Evolutionary conservation across 176 grass and related monocot species (phyloP).

Genomic region (Paspalum notatum): DNA sequence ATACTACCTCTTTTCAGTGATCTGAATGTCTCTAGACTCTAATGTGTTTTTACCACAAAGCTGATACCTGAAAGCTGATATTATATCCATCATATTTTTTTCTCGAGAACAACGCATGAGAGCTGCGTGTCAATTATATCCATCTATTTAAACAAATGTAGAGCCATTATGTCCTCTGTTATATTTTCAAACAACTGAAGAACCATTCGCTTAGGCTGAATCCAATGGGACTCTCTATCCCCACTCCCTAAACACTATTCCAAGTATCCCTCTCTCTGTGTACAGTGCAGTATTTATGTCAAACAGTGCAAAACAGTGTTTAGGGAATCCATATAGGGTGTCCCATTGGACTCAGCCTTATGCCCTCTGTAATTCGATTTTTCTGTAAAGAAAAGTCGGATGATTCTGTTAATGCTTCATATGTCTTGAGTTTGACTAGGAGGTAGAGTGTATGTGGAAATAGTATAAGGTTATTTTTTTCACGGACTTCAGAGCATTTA

Average conservation of each 20-base stretch:
- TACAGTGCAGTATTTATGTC: too few species aligned
- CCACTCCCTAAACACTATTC: too few species aligned
- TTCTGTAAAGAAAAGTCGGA: background rate
- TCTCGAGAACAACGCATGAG: too few species aligned
- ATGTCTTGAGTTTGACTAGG: background rate
- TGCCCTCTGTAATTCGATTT: background rate
- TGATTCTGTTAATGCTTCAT: conserved; percentile 3
- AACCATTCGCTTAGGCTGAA: background rate
- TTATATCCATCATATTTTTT: too few species aligned
- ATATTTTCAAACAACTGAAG: conserved; percentile 14
- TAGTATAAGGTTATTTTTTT: background rate
- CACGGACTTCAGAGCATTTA: conserved; percentile 7
- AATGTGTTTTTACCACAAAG: background rate
- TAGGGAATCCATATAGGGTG: too few species aligned
- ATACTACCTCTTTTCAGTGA: background rate
- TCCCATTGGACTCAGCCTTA: too few species aligned
- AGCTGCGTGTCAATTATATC: too few species aligned
- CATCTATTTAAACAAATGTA: conserved; percentile 21
- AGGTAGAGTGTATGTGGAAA: background rate
- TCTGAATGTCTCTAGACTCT: background rate
- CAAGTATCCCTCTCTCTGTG: too few species aligned
- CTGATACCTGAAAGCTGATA: background rate
- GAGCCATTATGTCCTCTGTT: background rate
- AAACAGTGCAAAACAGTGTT: too few species aligned
- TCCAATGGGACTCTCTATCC: too few species aligned